A percentile compares a stretch with the other conserved stretches of the same genome.
phyloP scores from a whole-genome alignment of 164 flowering plant species.

The Cinnamomum chago region DNA sequence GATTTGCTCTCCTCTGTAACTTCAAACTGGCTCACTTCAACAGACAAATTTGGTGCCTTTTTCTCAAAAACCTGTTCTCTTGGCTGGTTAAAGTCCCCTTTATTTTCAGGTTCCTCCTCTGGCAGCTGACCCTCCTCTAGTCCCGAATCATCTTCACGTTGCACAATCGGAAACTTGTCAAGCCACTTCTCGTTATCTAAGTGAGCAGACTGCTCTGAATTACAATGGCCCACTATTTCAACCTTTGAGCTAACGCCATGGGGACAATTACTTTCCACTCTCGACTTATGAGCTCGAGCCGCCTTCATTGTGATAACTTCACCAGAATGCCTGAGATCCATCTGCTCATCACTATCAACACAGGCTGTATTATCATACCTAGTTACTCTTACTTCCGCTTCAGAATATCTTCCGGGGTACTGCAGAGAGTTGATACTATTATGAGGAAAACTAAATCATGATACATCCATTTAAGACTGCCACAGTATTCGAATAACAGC shows the following conservation, averaged over 20 bases:
- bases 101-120: constrained; percentile 23
- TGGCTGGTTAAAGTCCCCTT: neutral
- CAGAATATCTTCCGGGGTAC: constrained; percentile 34
- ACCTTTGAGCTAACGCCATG: constrained; percentile 8
- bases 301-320: constrained; percentile 9
- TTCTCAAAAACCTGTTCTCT: constrained; percentile 15
- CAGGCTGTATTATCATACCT: constrained; percentile 11
- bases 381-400: constrained; percentile 18
- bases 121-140: constrained; percentile 52
- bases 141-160: constrained; percentile 23
- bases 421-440: constrained; percentile 35
- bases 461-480: neutral
- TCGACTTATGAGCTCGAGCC: neutral
- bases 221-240: constrained; percentile 8
- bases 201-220: constrained; percentile 5
- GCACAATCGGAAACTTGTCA: constrained; percentile 17
- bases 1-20: constrained; percentile 9
- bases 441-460: constrained; percentile 15
- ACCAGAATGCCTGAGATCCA: constrained; percentile 4
- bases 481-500: constrained; percentile 1
- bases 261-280: constrained; percentile 1
- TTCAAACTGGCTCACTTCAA: neutral
- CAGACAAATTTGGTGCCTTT: constrained; percentile 1
- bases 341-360: constrained; percentile 12
- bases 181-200: constrained; percentile 19